Evolutionary conservation across 2,329 filamentous ascomycete species (phyloP).

Genomic region (Diaporthe vexans): DNA sequence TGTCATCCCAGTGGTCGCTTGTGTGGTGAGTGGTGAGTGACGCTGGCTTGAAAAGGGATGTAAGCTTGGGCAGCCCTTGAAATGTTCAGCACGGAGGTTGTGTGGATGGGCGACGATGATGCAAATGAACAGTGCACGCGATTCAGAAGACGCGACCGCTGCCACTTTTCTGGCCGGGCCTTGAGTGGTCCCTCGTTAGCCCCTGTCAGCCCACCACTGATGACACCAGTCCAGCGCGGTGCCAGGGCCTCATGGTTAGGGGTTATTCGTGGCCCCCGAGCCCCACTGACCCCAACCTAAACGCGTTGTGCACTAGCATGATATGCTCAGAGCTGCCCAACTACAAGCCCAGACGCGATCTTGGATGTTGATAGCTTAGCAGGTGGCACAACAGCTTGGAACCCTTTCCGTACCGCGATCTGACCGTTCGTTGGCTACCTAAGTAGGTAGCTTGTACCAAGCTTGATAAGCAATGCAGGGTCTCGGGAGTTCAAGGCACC

Average conservation of each 20-base stretch:
- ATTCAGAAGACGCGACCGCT: slow-evolving; percentile 40
- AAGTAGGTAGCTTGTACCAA: background rate
- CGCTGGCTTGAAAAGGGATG: background rate
- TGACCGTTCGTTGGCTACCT: background rate
- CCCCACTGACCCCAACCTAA: background rate
- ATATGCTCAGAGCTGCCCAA: background rate
- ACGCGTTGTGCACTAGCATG: too few relatives aligned
- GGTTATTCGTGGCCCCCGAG: too few relatives aligned
- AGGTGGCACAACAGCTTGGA: background rate
- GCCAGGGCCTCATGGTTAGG: slow-evolving; percentile 2
- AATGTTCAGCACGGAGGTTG: slow-evolving; percentile 1
- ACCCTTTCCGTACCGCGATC: background rate
- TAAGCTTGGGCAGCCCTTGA: background rate
- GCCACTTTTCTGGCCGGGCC: slow-evolving; percentile 33
- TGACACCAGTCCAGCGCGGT: background rate
- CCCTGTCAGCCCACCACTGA: slow-evolving; percentile 4
- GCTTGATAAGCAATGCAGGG: background rate
- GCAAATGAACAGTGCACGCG: slow-evolving; percentile 40
- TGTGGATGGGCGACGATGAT: slow-evolving; percentile 38
- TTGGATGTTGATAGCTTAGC: background rate
- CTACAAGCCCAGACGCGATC: background rate
- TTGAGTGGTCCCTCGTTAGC: slow-evolving; percentile 29
- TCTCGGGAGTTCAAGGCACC: background rate
- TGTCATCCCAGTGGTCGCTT: slow-evolving; percentile 21
- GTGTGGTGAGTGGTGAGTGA: background rate